A percentile compares a stretch with the other conserved stretches of the same genome.
Conservation (phyloP, 75 land plant genomes). For the Chamaecyparis obtusa region DNA sequence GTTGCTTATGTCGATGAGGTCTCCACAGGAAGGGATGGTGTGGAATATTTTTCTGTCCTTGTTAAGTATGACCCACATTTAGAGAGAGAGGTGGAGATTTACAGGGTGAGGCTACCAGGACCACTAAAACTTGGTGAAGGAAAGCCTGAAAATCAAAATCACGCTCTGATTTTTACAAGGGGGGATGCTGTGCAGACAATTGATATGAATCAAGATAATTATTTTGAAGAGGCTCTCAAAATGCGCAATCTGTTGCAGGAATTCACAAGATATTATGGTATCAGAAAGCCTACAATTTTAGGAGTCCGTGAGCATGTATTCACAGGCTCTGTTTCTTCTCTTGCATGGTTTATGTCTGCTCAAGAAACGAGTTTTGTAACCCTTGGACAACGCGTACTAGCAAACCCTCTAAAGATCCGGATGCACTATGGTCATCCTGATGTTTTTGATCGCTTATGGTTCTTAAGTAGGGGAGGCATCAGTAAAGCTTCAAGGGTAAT, state of each 20-base stretch:
- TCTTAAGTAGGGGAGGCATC: constrained; percentile 81
- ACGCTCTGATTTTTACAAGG: constrained; percentile 89
- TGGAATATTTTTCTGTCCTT: constrained; percentile 69
- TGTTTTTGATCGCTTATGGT: constrained; percentile 95
- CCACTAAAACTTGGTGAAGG: constrained; percentile 94
- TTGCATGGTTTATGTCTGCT: constrained; percentile 98
- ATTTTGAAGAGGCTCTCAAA: constrained; percentile 96
- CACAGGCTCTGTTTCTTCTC: constrained; percentile 93
- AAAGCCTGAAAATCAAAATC: constrained; percentile 98
- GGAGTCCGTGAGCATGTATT: constrained; percentile 95
- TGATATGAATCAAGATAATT: constrained; percentile 98
- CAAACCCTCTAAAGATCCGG: constrained; percentile 83
- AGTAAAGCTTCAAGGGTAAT: constrained; percentile 94
- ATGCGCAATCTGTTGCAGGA: constrained; percentile 92
- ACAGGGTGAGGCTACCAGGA: constrained; percentile 80
- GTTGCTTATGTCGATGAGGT: constrained; percentile 96
- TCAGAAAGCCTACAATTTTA: constrained; percentile 76
- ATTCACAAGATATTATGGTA: constrained; percentile 64
- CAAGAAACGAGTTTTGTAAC: constrained; percentile 98
- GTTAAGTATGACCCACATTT: constrained; percentile 75
- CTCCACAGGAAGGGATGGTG: constrained; percentile 26
- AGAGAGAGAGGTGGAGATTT: constrained; percentile 81
- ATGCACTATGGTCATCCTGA: constrained; percentile 99
- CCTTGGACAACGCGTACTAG: constrained; percentile 92
- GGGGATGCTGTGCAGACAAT: constrained; percentile 98